A percentile compares a stretch with the other conserved stretches of the same genome.
Evolutionary conservation across 139 green algal genomes (phyloP).

Genomic region (Chlorokybus atmophyticus): DNA sequence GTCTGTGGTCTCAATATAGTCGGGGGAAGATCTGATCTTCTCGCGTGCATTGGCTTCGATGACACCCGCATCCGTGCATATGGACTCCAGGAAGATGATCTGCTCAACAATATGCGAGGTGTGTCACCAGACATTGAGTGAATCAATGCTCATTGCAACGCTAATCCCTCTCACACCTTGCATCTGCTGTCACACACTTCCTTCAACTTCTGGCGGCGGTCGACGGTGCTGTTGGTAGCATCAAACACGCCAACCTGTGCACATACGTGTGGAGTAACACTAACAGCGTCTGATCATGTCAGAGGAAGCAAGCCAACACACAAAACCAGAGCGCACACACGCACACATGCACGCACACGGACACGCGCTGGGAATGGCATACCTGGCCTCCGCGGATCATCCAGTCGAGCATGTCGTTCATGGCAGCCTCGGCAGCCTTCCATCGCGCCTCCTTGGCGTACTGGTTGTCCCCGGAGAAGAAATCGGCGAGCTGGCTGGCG

Average conservation of each 20-base stretch:
- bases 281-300: background rate
- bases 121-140: conserved; percentile 23
- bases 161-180: conserved; percentile 22
- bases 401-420: conserved; percentile 75
- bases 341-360: too few relatives aligned
- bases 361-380: too few relatives aligned
- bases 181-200: conserved; percentile 10
- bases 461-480: conserved; percentile 16
- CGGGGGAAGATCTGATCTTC: conserved; percentile 75
- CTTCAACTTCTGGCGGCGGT: conserved; percentile 52
- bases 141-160: background rate
- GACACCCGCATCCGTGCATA: conserved; percentile 72
- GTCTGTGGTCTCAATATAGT: conserved; percentile 65
- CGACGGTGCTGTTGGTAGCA: conserved; percentile 82
- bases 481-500: conserved; percentile 16
- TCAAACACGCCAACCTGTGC: conserved; percentile 79
- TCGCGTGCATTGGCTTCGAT: conserved; percentile 78
- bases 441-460: conserved; percentile 50
- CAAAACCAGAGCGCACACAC: background rate
- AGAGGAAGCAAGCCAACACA: background rate
- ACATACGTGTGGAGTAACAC: background rate
- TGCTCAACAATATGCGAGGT: conserved; percentile 4
- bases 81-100: conserved; percentile 77
- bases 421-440: conserved; percentile 36
- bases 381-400: conserved; percentile 34